Base-by-base conservation (phyloP, 805 yeast species). In the Hanseniaspora singularis region DNA sequence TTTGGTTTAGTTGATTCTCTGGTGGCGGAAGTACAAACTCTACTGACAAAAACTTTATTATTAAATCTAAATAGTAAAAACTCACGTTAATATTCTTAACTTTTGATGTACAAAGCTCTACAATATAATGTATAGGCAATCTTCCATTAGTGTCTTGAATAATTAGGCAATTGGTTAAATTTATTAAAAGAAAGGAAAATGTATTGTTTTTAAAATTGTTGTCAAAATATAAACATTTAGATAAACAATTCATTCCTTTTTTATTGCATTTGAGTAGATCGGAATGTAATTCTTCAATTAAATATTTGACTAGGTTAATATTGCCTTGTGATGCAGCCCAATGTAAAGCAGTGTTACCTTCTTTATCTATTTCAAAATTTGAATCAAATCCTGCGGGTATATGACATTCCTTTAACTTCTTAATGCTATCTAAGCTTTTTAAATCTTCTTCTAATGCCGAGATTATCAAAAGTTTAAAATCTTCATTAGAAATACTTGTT, bases 311-410 rank as follows among this genome's bases (percentile, higher is more conserved):
- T 51, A 81, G 66, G 6, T 71, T 68, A n/a, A 72, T 57, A 50
- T 78, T 74, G 1, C 84, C 89, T 77, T 83, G 73, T 0, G 92
- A 79, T 26, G 85, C 72, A 0, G 94, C 92, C 94, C 94, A 83
- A 59, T 83, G 94, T 46, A 83, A 67, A 1, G 87, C 75, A 0
- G 88, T 78, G 56, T 83, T 87, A 0, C 89, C 89, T 53, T 83
- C 92, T 50, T 76, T 77, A 55, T 83, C 94, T 18, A 83, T 77
- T 2, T 79, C 70, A 50, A 73, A 79, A 57, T 80, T 76, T 44
- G 81, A 73, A 53, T 78, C 73, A 49, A 80, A 75, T 54, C 76
- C 74, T 31, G 67, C 64, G 1, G 89, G 88, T 5, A 30, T 27
- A n/a, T 31, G 36, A 5, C 20, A 36, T 10, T 27, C 32, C 83